Conservation (phyloP, 2,329 filamentous ascomycete species). For the Cercospora zeina region DNA sequence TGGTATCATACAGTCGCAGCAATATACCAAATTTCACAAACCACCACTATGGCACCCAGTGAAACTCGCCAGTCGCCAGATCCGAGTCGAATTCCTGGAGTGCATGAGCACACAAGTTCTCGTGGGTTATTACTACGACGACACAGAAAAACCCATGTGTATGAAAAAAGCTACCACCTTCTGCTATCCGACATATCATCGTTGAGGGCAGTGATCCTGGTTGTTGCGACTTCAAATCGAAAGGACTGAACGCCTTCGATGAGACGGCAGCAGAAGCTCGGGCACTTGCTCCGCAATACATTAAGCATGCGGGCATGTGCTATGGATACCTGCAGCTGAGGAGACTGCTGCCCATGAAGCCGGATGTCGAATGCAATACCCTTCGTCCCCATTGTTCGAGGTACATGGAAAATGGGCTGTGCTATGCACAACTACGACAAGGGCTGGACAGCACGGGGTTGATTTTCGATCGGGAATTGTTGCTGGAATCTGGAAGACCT, state of each 20-base stretch:
- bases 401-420: background rate
- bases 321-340: background rate
- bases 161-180: background rate
- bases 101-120: background rate
- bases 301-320: background rate
- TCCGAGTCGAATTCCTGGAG: background rate
- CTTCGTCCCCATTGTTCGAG: background rate
- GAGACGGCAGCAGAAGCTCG: background rate
- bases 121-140: background rate
- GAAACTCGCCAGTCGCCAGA: background rate
- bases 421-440: background rate
- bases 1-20: background rate
- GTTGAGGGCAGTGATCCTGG: background rate
- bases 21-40: background rate
- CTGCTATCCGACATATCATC: background rate
- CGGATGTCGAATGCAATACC: background rate
- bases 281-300: background rate
- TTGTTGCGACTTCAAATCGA: background rate
- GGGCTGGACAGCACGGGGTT: background rate
- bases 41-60: background rate
- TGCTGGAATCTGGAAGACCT: background rate
- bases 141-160: background rate
- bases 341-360: background rate
- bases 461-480: background rate
- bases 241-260: background rate